These are phyloP conservation scores for Epichloe coenophiala DNA, from an alignment of 2,329 filamentous ascomycete species.

Conservation along the genomic window DNA sequence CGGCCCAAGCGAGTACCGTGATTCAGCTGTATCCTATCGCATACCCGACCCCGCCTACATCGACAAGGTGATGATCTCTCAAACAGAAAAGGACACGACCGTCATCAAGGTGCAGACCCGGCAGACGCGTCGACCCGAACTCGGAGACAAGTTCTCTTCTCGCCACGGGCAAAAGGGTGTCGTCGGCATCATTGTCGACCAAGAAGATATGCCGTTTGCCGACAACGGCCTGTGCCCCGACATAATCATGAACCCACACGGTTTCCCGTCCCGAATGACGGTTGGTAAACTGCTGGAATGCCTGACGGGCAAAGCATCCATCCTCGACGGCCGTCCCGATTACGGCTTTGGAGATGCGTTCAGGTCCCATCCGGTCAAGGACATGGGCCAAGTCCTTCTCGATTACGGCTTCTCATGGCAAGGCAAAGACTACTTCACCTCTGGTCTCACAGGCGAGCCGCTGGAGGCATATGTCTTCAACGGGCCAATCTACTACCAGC, in stretches of 20 bases:
- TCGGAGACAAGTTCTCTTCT: slow-evolving; percentile 97
- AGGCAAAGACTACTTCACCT: slow-evolving; percentile 93
- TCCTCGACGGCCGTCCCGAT: slow-evolving; percentile 71
- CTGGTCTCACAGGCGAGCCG: slow-evolving; percentile 85
- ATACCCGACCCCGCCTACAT: slow-evolving; percentile 78
- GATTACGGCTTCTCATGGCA: slow-evolving; percentile 89
- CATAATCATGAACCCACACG: slow-evolving; percentile 99
- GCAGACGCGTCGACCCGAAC: slow-evolving; percentile 88
- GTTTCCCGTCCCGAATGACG: slow-evolving; percentile 99
- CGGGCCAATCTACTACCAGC: slow-evolving; percentile 98
- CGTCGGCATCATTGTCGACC: slow-evolving; percentile 88
- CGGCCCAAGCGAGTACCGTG: slow-evolving; percentile 48
- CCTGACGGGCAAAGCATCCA: slow-evolving; percentile 83
- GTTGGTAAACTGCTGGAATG: slow-evolving; percentile 96
- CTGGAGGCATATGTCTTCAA: slow-evolving; percentile 96
- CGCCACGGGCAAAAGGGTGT: slow-evolving; percentile 98
- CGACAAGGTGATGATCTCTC: slow-evolving; percentile 90
- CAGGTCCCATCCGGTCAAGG: slow-evolving; percentile 72
- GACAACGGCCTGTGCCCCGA: slow-evolving; percentile 86
- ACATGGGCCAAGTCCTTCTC: slow-evolving; percentile 77
- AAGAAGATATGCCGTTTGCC: slow-evolving; percentile 93
- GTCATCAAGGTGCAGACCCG: slow-evolving; percentile 90
- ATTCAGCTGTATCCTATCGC: slow-evolving; percentile 64
- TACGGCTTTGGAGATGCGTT: slow-evolving; percentile 74
- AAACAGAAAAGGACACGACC: slow-evolving; percentile 72